phyloP scores from a whole-genome alignment of 2,329 filamentous ascomycete genomes.

The Diaporthe sp. region DNA sequence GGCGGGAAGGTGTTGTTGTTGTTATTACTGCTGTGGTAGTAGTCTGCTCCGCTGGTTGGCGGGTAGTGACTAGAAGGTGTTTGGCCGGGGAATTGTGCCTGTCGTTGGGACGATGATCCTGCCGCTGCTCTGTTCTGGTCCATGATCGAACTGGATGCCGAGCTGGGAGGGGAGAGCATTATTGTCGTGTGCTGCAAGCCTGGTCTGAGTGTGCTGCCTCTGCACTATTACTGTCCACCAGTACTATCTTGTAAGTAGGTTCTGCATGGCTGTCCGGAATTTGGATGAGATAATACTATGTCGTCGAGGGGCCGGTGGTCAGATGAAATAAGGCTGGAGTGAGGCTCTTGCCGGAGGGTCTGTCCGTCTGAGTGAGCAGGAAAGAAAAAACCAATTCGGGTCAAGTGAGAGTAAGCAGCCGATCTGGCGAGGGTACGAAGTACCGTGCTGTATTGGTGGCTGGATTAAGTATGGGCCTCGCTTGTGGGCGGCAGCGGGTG shows the following conservation, averaged over 20 bases:
- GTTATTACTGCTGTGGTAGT: not conserved
- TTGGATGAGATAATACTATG: constrained; percentile 12
- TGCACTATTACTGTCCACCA: constrained; percentile 25
- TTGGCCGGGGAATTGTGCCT: constrained; percentile 1
- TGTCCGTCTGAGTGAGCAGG: constrained; percentile 15
- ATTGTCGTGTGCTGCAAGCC: not conserved
- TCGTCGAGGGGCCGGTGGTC: constrained; percentile 17
- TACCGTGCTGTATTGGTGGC: constrained; percentile 25
- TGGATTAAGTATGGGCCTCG: constrained; percentile 17
- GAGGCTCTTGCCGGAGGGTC: constrained; percentile 12
- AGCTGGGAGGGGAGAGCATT: constrained; percentile 27
- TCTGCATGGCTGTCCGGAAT: constrained; percentile 24
- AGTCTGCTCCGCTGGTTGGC: constrained; percentile 59
- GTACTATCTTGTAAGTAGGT: constrained; percentile 10
- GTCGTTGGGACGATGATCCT: constrained; percentile 12
- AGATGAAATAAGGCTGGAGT: constrained; percentile 29
- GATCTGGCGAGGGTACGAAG: constrained; percentile 3
- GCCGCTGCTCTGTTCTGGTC: constrained; percentile 6
- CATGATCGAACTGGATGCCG: constrained; percentile 34
- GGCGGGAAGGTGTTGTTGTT: not conserved
- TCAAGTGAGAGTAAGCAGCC: constrained; percentile 28
- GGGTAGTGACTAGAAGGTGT: constrained; percentile 44
- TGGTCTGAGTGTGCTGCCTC: not conserved
- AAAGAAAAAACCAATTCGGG: not conserved
- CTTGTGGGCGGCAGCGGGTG: constrained; percentile 8